Evolutionary conservation across 176 grass and related monocot genomes (phyloP), one percentile per base, ranked within the genome.

Genomic region (Phoenix dactylifera): DNA sequence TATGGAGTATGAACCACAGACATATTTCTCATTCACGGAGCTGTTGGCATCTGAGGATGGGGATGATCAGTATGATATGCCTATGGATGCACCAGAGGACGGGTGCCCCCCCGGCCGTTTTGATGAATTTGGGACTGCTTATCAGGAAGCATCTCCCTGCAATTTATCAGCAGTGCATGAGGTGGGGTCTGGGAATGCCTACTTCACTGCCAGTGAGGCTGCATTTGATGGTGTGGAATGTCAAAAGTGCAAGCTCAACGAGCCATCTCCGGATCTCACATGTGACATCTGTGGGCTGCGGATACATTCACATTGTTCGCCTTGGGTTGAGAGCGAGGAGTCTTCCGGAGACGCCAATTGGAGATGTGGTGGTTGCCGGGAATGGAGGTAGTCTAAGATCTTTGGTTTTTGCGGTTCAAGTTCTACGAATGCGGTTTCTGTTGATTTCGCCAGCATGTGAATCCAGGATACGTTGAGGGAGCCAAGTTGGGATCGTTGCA

Each of bases 21-120:
- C 87, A 29, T 90, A 80, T 65, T 90, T 86, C 69, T 90, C 87
- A 7, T 90, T 86, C 57, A 90, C 82, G 0, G 87, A 90, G 62
- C 70, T 90, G 20, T 77, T 90, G 67, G 87, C 85, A 70, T 79
- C 82, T 49, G 82, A 86, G 55, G 76, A 86, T 74, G 68, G 72
- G 1, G 71, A 86, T 19, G 73, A 79, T 80, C 67, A 66, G 22
- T 83, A 77, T 69, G 69, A 77, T 66, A 62, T 70, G 59, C 57
- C 64, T 71, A 49, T 67, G 56, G 72, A 72, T 83, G 66, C 54
- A 17, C 55, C 58, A 70, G 59, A 55, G 20, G 56, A 14, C 14
- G 35, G 63, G 24, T 52, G 51, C 4, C 57, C 9, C n/a, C n/a
- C 63, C 39, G 60, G 54, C 69, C 58, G 22, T 71, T 67, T 67